phyloP scores from a whole-genome alignment of 164 flowering plant genomes.

The Chloranthus sessilifolius region DNA sequence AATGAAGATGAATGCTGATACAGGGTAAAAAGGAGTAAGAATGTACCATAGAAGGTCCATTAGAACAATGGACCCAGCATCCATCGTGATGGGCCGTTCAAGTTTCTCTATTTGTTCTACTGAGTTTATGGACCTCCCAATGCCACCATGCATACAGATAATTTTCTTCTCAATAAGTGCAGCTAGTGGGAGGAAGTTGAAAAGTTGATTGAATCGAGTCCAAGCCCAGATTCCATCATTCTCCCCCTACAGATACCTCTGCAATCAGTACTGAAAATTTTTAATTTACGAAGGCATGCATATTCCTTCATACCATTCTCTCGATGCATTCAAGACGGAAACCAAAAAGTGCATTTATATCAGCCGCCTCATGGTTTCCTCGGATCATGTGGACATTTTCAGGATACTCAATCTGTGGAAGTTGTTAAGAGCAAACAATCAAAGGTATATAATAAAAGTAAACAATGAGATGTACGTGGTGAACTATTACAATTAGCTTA shows the following conservation, averaged over 20 bases:
- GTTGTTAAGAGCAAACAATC: neutral
- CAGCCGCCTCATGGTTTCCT: constrained; percentile 98
- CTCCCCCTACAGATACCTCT: constrained; percentile 62
- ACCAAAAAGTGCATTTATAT: constrained; percentile 53
- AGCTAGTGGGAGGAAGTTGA: constrained; percentile 93
- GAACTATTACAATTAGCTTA: too few species aligned
- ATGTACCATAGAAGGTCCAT: constrained; percentile 93
- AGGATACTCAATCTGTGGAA: constrained; percentile 65
- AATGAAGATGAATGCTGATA: neutral
- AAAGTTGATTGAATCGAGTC: constrained; percentile 96
- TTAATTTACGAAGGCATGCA: neutral
- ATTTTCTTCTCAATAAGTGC: constrained; percentile 96
- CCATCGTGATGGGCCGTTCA: constrained; percentile 98
- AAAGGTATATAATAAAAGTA: neutral
- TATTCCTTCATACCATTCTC: constrained; percentile 54
- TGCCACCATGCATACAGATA: constrained; percentile 99
- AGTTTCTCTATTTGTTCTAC: constrained; percentile 98
- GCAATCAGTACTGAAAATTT: constrained; percentile 6
- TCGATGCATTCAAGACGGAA: constrained; percentile 46
- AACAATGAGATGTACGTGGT: too few species aligned
- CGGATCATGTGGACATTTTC: constrained; percentile 41
- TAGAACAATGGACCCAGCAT: constrained; percentile 84
- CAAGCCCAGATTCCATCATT: constrained; percentile 99
- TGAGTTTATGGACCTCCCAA: constrained; percentile 87
- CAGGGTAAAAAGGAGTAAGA: neutral